Evolutionary conservation across 2,329 filamentous ascomycete species (phyloP), one percentile per base, ranked within the genome.

Genomic region (Aquanectria penicillioides): DNA sequence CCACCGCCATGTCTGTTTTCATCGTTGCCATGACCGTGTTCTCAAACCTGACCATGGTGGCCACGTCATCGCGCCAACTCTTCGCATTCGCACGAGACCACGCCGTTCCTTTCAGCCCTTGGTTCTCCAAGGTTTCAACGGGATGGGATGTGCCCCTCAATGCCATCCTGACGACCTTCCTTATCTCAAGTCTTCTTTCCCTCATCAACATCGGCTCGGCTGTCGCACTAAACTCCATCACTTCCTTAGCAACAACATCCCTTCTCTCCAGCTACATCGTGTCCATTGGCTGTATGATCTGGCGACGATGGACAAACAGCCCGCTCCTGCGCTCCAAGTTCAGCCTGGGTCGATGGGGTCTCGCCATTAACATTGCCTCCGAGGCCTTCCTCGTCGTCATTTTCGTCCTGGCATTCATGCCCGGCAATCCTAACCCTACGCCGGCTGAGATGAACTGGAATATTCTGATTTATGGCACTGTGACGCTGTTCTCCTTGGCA

Each of bases 181-280:
- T 68, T 0, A 47, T 66, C 18, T 65, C 66, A 0, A 58, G 66
- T 15, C 20, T 68, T 3, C 15, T 68, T 1, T 55, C 65, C 1
- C 63, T 68, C 0, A 63, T 68, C 46, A 68, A 68, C 38, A 67
- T 68, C 4, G 66, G 66, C 7, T 68, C 66, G 2, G 49, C 65
- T 2, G 66, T 68, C 0, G 66, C 65, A 0, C 20, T 67, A 0
- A 68, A 68, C 54, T 62, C 66, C 0, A 68, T 68, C 6, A 68
- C 65, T 0, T 68, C 65, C 1, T 3, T 68, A 1, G 63, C 31
- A 2, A 68, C 65, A 1, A 65, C 66, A 4, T 52, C 61, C 0
- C 51, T 65, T 13, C 57, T 68, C 4, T 68, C 66, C 0, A 68
- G 65, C 1, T 68, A 66, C 13, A 68, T 68, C 0, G 62, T 67